Percentiles rank a stretch among this genome's conserved stretches.
These are phyloP conservation scores for Apiotrichum gracile DNA, from an alignment of 1,284 basidiomycete species.

Conservation along the genomic window DNA sequence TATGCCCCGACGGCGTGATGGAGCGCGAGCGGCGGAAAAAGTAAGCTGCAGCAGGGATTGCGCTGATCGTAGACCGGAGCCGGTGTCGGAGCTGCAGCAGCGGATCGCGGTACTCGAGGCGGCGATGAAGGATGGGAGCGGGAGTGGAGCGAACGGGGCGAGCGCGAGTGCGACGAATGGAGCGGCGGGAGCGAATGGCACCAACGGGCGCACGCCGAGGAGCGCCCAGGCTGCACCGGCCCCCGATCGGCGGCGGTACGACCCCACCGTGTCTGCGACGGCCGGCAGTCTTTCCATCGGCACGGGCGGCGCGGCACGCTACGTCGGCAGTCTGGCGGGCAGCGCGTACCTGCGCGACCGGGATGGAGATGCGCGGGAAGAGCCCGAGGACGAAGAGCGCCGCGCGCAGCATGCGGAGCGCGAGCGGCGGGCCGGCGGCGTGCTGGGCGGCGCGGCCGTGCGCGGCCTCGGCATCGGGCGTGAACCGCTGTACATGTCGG, in stretches of 20 bases:
- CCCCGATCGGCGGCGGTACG: neutral
- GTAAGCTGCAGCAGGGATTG: neutral
- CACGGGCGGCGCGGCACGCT: slow-evolving; percentile 33
- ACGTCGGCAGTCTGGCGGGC: slow-evolving; percentile 33
- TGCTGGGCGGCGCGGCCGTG: neutral
- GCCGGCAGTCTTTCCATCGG: slow-evolving; percentile 36
- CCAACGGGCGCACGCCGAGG: neutral
- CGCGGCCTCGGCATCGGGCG: neutral
- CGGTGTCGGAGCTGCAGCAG: neutral
- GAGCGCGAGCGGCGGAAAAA: slow-evolving; percentile 5
- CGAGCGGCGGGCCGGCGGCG: neutral
- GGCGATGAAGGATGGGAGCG: neutral
- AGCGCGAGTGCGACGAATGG: neutral
- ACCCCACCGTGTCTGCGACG: neutral
- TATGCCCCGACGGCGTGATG: slow-evolving; percentile 15
- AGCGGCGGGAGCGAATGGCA: neutral
- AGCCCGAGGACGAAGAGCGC: too few relatives aligned
- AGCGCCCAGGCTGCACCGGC: too few relatives aligned
- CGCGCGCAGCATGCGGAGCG: neutral
- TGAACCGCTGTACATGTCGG: neutral
- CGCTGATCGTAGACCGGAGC: neutral
- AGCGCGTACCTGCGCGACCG: slow-evolving; percentile 31
- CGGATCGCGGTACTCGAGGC: slow-evolving; percentile 4
- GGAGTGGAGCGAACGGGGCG: neutral
- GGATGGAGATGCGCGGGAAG: neutral